Evolutionary conservation across 768 basidiomycete species (phyloP).

Genomic region (Russula sp.): DNA sequence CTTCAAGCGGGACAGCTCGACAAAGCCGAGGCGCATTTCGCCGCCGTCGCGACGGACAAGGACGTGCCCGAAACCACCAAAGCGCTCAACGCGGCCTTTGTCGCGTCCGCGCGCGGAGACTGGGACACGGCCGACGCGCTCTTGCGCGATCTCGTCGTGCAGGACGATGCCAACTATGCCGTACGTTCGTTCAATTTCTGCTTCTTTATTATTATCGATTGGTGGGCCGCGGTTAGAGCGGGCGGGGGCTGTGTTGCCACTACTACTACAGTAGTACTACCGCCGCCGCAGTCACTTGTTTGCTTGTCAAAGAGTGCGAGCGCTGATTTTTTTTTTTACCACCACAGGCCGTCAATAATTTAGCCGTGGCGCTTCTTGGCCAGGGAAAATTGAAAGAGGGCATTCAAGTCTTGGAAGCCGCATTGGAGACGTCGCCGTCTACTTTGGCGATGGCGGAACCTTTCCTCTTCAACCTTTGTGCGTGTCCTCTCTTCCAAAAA

Average conservation of each 20-base stretch:
- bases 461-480: constrained; percentile 80
- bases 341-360: constrained; percentile 63
- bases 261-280: too few relatives aligned
- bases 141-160: constrained; percentile 38
- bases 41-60: constrained; percentile 39
- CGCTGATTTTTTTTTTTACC: not conserved
- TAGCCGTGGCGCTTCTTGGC: constrained; percentile 61
- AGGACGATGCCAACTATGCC: constrained; percentile 30
- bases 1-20: constrained; percentile 63
- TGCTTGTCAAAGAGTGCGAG: not conserved
- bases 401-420: constrained; percentile 59
- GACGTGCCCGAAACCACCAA: constrained; percentile 34
- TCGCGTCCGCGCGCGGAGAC: constrained; percentile 63
- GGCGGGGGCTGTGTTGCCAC: too few relatives aligned
- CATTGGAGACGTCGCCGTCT: constrained; percentile 56
- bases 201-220: too few relatives aligned
- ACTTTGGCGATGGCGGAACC: constrained; percentile 72
- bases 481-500: constrained; percentile 20
- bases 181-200: not conserved
- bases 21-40: constrained; percentile 53
- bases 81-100: constrained; percentile 57
- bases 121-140: constrained; percentile 48
- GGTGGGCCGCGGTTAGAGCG: too few relatives aligned
- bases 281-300: too few relatives aligned
- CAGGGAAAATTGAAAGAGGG: constrained; percentile 73